Evolutionary conservation across 768 basidiomycete species (phyloP).

Genomic region (Kockovaella imperatae): DNA sequence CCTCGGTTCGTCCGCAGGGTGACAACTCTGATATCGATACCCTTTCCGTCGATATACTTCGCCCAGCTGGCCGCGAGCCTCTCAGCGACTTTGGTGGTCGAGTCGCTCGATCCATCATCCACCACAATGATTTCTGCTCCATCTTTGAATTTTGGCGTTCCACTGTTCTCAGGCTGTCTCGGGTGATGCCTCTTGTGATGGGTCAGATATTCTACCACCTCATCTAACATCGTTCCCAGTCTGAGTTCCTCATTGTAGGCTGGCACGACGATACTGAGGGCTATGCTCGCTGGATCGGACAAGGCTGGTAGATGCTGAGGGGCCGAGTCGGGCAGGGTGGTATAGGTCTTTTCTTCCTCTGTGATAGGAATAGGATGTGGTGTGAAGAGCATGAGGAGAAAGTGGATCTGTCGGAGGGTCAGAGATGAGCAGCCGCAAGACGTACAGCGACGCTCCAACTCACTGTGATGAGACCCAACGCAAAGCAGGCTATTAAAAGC

Average conservation of each 20-base stretch:
- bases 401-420: conserved; percentile 70
- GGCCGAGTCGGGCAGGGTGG: conserved; percentile 51
- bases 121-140: conserved; percentile 67
- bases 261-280: conserved; percentile 75
- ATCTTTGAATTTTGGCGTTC: neutral
- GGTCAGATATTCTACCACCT: conserved; percentile 52
- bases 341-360: conserved; percentile 64
- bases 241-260: conserved; percentile 86
- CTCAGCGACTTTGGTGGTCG: conserved; percentile 60
- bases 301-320: conserved; percentile 48
- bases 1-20: conserved; percentile 72
- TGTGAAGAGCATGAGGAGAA: conserved; percentile 64
- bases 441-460: too few species aligned
- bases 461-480: too few species aligned
- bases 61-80: conserved; percentile 52
- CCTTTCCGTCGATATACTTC: neutral
- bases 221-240: conserved; percentile 72
- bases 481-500: too few species aligned
- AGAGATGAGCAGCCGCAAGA: too few species aligned
- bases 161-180: neutral
- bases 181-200: neutral
- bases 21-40: conserved; percentile 62
- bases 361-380: conserved; percentile 59
- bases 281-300: conserved; percentile 54
- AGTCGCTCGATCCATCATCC: conserved; percentile 81